A percentile compares a stretch with the other conserved stretches of the same genome.
Evolutionary conservation across 805 yeast genomes (phyloP).

Genomic region (Debaryomyces castellii): DNA sequence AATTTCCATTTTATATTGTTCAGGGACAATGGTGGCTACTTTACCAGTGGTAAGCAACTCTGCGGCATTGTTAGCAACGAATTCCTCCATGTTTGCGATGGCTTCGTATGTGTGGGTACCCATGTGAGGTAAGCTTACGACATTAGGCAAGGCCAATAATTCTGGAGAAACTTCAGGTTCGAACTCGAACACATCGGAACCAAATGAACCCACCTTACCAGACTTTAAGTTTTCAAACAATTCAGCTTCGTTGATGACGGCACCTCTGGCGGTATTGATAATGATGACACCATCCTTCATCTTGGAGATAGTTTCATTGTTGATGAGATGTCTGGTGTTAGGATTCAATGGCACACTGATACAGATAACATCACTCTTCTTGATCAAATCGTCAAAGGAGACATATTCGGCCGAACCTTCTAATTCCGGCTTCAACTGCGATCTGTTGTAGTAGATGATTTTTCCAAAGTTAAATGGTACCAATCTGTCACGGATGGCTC

Average conservation of each 20-base stretch:
- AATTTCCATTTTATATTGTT: slow-evolving; percentile 44
- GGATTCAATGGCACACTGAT: slow-evolving; percentile 76
- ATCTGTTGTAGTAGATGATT: slow-evolving; percentile 72
- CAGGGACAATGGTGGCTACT: slow-evolving; percentile 80
- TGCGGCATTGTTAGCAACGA: slow-evolving; percentile 67
- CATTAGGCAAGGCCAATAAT: slow-evolving; percentile 60
- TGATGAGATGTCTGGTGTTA: slow-evolving; percentile 67
- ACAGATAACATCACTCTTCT: slow-evolving; percentile 65
- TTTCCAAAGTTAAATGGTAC: slow-evolving; percentile 74
- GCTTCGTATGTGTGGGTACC: slow-evolving; percentile 82
- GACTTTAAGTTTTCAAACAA: slow-evolving; percentile 53
- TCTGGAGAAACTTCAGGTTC: slow-evolving; percentile 75
- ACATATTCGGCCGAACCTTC: slow-evolving; percentile 74
- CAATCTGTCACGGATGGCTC: slow-evolving; percentile 70
- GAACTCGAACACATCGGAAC: slow-evolving; percentile 72
- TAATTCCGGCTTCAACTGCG: slow-evolving; percentile 53
- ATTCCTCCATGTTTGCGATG: slow-evolving; percentile 75
- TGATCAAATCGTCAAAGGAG: slow-evolving; percentile 64
- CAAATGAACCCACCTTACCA: slow-evolving; percentile 68
- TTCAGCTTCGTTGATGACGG: slow-evolving; percentile 68
- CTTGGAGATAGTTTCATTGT: slow-evolving; percentile 56
- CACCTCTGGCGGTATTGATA: slow-evolving; percentile 86
- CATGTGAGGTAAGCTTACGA: slow-evolving; percentile 83
- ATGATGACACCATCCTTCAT: slow-evolving; percentile 77
- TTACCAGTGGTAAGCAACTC: slow-evolving; percentile 62